Evolutionary conservation across 2,329 filamentous ascomycete species (phyloP), one percentile per base, ranked within the genome.

Genomic region (Zymoseptoria crescenta): DNA sequence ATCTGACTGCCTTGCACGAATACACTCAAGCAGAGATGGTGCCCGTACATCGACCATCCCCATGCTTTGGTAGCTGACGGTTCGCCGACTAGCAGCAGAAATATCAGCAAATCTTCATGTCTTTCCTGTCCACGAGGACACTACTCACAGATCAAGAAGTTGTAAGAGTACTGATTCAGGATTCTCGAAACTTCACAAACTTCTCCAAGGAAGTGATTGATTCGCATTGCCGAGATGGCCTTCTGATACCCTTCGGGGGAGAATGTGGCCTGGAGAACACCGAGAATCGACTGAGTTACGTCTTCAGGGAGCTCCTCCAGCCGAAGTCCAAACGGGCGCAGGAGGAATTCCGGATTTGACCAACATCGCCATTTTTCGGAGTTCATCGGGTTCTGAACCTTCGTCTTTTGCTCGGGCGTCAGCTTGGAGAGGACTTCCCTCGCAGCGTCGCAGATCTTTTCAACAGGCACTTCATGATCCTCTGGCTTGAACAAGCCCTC

Each of bases 151-250:
- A 45, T 45, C 35, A 45, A 13, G 21, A 67, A 68, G 73, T 91
- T 91, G 79, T 91, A 91, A 1, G 85, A 88, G 74, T 81, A 83
- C 70, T 89, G 83, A 74, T 90, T 91, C 81, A 88, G 84, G 56
- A 91, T 81, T 5, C 74, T 71, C 0, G 82, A 80, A 0, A 83
- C 79, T 35, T 82, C 68, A 54, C 88, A 84, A 0, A 91, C 78
- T 60, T 88, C 80, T 51, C 87, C 88, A 0, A 91, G 80, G 73
- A 90, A 91, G 57, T 86, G 83, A 72, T 91, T 91, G 69, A 89
- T 83, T 59, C 83, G 83, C 86, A 89, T 90, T 0, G 87, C 87
- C 0, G 76, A 79, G 1, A 86, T 58, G 8, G 87, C 87, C 67
- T 91, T 91, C 19, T 80, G 72, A 73, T 89, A 91, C 13, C 88